Percentiles rank a stretch among this genome's conserved stretches.
Evolutionary conservation across 257 asterid genomes (phyloP).

Genomic region (Nicotiana tabacum): DNA sequence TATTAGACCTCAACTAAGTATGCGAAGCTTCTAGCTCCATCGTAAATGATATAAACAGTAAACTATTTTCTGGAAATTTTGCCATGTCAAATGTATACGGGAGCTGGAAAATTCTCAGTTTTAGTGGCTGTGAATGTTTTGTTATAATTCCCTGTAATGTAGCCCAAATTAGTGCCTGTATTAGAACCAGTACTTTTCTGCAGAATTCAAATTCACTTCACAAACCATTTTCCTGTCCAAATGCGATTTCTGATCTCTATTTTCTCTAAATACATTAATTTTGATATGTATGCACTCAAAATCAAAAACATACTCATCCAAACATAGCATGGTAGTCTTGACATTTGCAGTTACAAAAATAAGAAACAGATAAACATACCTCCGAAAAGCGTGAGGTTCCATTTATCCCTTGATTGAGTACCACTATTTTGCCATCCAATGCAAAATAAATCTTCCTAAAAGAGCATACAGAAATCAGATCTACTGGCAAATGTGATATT

Average conservation of each 20-base stretch:
- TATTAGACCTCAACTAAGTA: neutral
- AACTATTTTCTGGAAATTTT: neutral
- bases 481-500: neutral
- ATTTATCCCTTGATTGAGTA: constrained; percentile 54
- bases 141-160: neutral
- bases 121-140: neutral
- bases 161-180: neutral
- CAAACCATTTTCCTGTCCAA: neutral
- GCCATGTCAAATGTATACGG: neutral
- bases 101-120: neutral
- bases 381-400: constrained; percentile 79
- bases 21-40: neutral
- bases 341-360: constrained; percentile 2
- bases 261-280: neutral
- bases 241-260: neutral
- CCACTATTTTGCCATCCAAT: constrained; percentile 98
- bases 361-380: constrained; percentile 36
- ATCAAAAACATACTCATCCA: neutral
- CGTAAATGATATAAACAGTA: neutral
- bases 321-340: neutral
- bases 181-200: neutral
- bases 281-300: neutral
- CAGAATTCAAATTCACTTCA: neutral
- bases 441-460: constrained; percentile 83
- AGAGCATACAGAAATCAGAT: constrained; percentile 6